Percentiles rank a stretch among this genome's conserved stretches.
Conservation (phyloP, 805 yeast species). For the Kuraishia piskuri region DNA sequence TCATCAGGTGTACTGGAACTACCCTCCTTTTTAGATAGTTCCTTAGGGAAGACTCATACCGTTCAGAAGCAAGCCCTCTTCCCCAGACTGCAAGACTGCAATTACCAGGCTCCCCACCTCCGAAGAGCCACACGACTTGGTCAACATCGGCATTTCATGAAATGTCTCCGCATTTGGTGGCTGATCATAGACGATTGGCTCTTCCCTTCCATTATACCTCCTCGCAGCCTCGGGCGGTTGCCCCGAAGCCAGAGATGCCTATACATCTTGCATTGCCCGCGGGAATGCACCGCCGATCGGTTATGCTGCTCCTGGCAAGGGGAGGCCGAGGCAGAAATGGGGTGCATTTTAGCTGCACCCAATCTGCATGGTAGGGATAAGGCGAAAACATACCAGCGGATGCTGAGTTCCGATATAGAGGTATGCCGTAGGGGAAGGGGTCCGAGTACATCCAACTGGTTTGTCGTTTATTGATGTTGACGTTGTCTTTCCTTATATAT, state of each 20-base stretch:
- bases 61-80: neutral
- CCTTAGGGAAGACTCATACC: neutral
- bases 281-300: neutral
- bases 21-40: neutral
- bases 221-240: neutral
- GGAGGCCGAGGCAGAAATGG: no score
- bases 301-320: neutral
- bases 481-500: neutral
- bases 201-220: neutral
- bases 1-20: no score
- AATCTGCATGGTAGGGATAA: neutral
- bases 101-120: neutral
- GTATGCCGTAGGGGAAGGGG: neutral
- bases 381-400: no score
- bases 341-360: neutral
- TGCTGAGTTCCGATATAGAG: no score
- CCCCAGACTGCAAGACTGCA: neutral
- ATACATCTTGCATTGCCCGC: neutral
- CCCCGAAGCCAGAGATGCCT: neutral
- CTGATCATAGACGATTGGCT: neutral
- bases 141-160: neutral
- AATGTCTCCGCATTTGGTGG: neutral
- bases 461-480: neutral
- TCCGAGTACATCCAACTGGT: neutral
- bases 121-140: neutral